Evolutionary conservation across 208 protist species (phyloP).

Genomic region (Wallacemonas sp.): DNA sequence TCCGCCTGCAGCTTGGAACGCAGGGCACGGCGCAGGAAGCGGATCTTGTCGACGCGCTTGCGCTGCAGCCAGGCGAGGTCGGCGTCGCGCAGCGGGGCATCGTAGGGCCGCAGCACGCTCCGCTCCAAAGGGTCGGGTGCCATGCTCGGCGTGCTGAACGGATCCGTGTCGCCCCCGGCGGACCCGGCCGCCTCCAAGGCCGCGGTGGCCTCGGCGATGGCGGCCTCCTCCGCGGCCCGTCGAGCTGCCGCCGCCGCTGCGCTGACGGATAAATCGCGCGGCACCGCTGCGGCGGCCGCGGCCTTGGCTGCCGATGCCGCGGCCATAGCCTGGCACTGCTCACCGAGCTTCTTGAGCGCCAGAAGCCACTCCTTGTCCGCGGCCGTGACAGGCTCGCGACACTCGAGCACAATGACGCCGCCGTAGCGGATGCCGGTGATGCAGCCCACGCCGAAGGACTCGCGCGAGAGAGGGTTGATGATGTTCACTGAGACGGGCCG

Average conservation of each 20-base stretch:
- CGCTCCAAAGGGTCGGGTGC: constrained; percentile 6
- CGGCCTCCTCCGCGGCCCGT: constrained; percentile 1
- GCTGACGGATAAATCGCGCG: constrained; percentile 2
- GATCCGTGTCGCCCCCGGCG: not conserved
- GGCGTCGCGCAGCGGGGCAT: constrained; percentile 6
- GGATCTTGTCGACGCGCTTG: constrained; percentile 33
- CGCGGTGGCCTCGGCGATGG: not conserved
- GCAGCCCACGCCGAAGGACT: constrained; percentile 59
- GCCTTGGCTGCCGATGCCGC: not conserved
- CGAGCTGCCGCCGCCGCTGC: not conserved
- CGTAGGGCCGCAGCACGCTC: not conserved
- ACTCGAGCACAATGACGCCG: constrained; percentile 61
- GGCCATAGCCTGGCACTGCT: constrained; percentile 10
- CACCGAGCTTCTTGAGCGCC: constrained; percentile 25
- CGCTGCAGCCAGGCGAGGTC: constrained; percentile 10
- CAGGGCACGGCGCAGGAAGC: constrained; percentile 33
- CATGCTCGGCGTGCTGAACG: not conserved
- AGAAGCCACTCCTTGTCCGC: constrained; percentile 43
- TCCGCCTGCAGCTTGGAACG: constrained; percentile 30
- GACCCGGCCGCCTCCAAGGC: no score
- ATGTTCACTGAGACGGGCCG: constrained; percentile 63
- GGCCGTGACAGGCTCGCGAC: constrained; percentile 40
- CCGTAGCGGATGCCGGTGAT: constrained; percentile 63
- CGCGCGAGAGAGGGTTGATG: constrained; percentile 35
- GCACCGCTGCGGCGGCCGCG: constrained; percentile 2